Evolutionary conservation across 2,329 filamentous ascomycete species (phyloP).

Genomic region (Sarocladium oryzae): DNA sequence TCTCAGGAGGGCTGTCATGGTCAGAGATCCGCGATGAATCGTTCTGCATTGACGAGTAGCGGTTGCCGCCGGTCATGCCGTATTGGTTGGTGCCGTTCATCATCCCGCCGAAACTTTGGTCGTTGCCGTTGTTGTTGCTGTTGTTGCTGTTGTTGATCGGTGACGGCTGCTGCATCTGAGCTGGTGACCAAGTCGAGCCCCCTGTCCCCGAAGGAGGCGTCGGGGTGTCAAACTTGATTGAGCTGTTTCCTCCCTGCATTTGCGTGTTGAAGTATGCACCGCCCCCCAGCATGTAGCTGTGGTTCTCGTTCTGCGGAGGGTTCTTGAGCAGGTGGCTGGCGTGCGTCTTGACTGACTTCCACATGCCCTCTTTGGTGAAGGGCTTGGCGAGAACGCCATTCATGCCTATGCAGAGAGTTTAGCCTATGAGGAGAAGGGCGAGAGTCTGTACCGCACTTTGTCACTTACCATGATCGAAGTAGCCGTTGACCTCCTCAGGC

Average conservation of each 20-base stretch:
- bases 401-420: slow-evolving; percentile 62
- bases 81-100: slow-evolving; percentile 34
- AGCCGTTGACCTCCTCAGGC: slow-evolving; percentile 92
- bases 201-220: slow-evolving; percentile 43
- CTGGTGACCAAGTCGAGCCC: slow-evolving; percentile 45
- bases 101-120: slow-evolving; percentile 38
- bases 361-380: slow-evolving; percentile 83
- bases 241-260: slow-evolving; percentile 13
- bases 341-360: slow-evolving; percentile 82
- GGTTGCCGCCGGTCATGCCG: slow-evolving; percentile 26
- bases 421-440: slow-evolving; percentile 2
- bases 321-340: slow-evolving; percentile 75
- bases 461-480: slow-evolving; percentile 84
- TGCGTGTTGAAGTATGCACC: slow-evolving; percentile 28
- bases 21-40: slow-evolving; percentile 27
- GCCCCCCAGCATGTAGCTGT: slow-evolving; percentile 26
- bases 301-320: slow-evolving; percentile 38
- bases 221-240: slow-evolving; percentile 48
- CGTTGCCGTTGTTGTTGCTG: slow-evolving; percentile 29
- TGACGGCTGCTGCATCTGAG: slow-evolving; percentile 44
- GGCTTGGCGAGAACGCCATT: slow-evolving; percentile 96
- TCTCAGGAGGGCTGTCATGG: slow-evolving; percentile 41
- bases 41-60: slow-evolving; percentile 20
- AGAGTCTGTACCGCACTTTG: not conserved
- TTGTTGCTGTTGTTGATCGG: slow-evolving; percentile 35